Conservation (phyloP, 2,329 filamentous ascomycete species). For the Neonectria neomacrospora region DNA sequence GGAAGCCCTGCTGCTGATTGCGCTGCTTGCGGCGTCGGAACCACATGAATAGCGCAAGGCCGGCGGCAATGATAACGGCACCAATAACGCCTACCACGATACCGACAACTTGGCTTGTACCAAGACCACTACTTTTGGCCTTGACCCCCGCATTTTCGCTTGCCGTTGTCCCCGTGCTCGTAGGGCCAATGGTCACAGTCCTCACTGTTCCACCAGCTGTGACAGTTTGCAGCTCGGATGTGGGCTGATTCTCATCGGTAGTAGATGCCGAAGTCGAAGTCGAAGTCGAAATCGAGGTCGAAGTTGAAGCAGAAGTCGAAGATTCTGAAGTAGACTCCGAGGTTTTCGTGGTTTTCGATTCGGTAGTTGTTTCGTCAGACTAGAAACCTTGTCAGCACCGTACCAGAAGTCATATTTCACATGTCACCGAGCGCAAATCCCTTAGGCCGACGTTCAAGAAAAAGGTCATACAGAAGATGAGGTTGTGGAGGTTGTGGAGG, state of each 20-base stretch:
- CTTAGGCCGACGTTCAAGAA: conserved; percentile 32
- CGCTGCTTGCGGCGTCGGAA: conserved; percentile 58
- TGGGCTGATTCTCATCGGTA: conserved; percentile 11
- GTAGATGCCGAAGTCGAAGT: not conserved
- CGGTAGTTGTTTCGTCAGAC: conserved; percentile 24
- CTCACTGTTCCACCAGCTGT: conserved; percentile 64
- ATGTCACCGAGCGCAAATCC: conserved; percentile 36
- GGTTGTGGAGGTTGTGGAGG: conserved; percentile 42
- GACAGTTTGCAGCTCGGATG: conserved; percentile 61
- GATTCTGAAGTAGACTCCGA: conserved; percentile 33
- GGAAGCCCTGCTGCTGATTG: conserved; percentile 55
- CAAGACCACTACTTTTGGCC: conserved; percentile 47
- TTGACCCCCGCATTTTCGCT: conserved; percentile 33
- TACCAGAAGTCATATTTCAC: conserved; percentile 16
- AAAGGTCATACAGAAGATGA: conserved; percentile 54
- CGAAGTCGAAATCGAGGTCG: no score
- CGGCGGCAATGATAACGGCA: conserved; percentile 53
- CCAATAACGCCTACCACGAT: conserved; percentile 63
- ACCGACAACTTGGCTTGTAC: conserved; percentile 62
- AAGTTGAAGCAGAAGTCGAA: no score
- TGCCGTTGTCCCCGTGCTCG: conserved; percentile 40
- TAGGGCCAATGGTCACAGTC: conserved; percentile 66
- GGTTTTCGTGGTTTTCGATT: conserved; percentile 10
- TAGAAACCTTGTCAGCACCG: conserved; percentile 33
- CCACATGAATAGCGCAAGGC: conserved; percentile 55